Base-by-base conservation (phyloP, 1,284 basidiomycete species). In the Malassezia globosa region DNA sequence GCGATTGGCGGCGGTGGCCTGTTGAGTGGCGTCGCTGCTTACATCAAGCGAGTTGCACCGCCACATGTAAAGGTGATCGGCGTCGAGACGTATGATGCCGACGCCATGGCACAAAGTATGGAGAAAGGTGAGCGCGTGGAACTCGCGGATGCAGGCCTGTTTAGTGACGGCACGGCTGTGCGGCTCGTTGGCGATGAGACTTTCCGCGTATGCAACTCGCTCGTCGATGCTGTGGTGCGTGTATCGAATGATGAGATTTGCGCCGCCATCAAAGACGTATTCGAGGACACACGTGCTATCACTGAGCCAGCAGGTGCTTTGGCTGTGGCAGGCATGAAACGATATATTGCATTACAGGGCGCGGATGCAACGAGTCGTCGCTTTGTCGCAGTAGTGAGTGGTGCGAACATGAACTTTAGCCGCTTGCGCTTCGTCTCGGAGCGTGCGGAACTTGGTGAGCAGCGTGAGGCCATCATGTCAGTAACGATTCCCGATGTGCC, bases 331-430 rank as follows among this genome's bases (percentile, higher is more conserved):
- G 87, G 88, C 1, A 76, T 95, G 59, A 99, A 97, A 72, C 82
- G 82, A 7, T 81, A 95, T 72, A 87, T 97, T 56, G 64, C 81
- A 25, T 74, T 82, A 49, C 87, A 95, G 72, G 78, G 83, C 51
- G 79, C 96, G 24, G 66, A 87, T 43, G 85, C 84, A 38, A 80
- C 84, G 1, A 79, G 84, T 48, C 89, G 87, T 74, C 82, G 80
- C 53, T 95, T 90, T 59, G 87, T 96, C 27, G 89, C 81, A 2
- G 82, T 96, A 45, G 77, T 97, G 55, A 89, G 85, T 58, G 94
- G 94, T 24, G 94, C 94, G 13, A 97, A 99, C 74, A 95, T 97
- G 87, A 96, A 99, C 76, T 97, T 99, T 73, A 85, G 87, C 59
- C 80, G 94, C 22, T 74, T 99, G 38, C 80, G 94, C 6, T 99